phyloP scores from a whole-genome alignment of 1,284 basidiomycete species.

The Cystobasidiaceae sp. region DNA sequence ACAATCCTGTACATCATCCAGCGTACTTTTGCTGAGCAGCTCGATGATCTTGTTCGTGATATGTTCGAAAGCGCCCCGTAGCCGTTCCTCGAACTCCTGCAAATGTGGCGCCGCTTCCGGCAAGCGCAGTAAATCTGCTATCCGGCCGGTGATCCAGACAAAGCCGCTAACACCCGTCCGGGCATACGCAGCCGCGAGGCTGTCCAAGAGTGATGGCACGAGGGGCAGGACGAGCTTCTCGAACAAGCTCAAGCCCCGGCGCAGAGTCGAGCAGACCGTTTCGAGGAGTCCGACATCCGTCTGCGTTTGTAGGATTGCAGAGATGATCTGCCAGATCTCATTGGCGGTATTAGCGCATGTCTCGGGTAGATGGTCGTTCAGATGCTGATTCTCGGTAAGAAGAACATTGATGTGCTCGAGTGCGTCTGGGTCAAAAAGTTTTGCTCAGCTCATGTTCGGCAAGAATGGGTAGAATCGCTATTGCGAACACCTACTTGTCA shows the following conservation, averaged over 20 bases:
- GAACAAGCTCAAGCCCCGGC: constrained; percentile 80
- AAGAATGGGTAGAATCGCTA: constrained; percentile 23
- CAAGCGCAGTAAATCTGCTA: constrained; percentile 43
- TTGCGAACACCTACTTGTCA: constrained; percentile 42
- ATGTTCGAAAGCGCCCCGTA: constrained; percentile 19
- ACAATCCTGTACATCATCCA: constrained; percentile 25
- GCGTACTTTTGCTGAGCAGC: constrained; percentile 59
- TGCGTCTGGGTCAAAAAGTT: constrained; percentile 54
- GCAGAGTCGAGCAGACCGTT: constrained; percentile 76
- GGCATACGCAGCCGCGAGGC: constrained; percentile 75
- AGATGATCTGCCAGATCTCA: constrained; percentile 79
- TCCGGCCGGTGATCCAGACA: constrained; percentile 88
- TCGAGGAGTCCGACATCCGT: constrained; percentile 79
- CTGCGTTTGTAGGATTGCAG: constrained; percentile 71
- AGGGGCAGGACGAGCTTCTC: constrained; percentile 62
- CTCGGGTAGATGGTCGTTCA: constrained; percentile 72
- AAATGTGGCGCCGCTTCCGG: constrained; percentile 5
- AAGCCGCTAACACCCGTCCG: constrained; percentile 78
- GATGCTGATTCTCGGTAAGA: constrained; percentile 69
- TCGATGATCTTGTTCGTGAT: constrained; percentile 49
- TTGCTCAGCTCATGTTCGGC: not conserved
- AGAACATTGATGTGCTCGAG: constrained; percentile 86
- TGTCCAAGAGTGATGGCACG: constrained; percentile 63
- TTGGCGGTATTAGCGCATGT: constrained; percentile 71
- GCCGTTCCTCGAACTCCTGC: constrained; percentile 30